phyloP scores from a whole-genome alignment of 306 rosid genomes.

The Rubus idaeus region DNA sequence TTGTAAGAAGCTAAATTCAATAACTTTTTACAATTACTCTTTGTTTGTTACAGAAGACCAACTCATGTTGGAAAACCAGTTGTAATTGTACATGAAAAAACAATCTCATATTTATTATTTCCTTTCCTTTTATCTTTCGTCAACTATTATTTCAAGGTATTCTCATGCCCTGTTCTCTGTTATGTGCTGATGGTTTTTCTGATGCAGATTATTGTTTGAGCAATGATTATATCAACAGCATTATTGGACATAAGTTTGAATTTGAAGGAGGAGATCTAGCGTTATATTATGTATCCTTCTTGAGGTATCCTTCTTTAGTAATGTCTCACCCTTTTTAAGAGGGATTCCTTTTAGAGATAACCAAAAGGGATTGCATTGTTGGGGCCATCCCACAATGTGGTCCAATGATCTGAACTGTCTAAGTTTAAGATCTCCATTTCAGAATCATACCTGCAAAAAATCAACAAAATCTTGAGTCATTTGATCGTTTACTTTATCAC shows the following conservation, averaged over 20 bases:
- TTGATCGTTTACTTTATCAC: no score
- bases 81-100: not conserved
- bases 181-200: constrained; percentile 33
- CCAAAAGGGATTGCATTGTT: not conserved
- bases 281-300: constrained; percentile 71
- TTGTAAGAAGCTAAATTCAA: constrained; percentile 50
- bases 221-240: constrained; percentile 70
- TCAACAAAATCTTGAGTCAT: not conserved
- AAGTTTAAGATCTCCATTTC: not conserved
- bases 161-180: not conserved
- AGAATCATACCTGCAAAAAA: not conserved
- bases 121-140: not conserved
- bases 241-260: constrained; percentile 57
- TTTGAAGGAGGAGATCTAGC: constrained; percentile 72
- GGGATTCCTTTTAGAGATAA: not conserved
- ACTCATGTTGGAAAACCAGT: not conserved
- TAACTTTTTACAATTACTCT: constrained; percentile 19
- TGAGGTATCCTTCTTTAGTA: no score
- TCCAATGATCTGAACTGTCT: not conserved
- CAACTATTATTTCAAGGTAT: constrained; percentile 14
- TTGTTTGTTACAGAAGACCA: constrained; percentile 8
- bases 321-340: not conserved
- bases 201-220: constrained; percentile 83
- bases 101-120: not conserved
- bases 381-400: not conserved